A percentile compares a stretch with the other conserved stretches of the same genome.
Evolutionary conservation across 176 grass and related monocot species (phyloP).

Genomic region (Oryza brachyantha): DNA sequence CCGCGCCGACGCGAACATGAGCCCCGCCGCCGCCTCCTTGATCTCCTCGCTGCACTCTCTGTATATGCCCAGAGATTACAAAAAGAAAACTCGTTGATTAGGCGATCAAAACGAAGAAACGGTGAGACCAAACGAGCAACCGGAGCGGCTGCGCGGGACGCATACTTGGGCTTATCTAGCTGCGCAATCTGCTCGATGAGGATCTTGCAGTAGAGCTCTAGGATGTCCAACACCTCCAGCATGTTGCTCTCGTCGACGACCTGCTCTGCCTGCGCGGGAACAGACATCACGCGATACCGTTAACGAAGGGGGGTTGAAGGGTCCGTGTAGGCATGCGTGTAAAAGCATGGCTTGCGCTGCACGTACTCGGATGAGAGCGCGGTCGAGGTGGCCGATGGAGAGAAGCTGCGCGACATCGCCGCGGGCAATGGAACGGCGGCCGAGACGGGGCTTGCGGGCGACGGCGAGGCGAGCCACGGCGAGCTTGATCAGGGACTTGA

Average conservation of each 20-base stretch:
- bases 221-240: slow-evolving; percentile 39
- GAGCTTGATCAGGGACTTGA: slow-evolving; percentile 44
- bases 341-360: fast-evolving
- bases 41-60: slow-evolving; percentile 48
- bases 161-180: slow-evolving; percentile 44
- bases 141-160: not conserved
- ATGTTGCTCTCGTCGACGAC: slow-evolving; percentile 45
- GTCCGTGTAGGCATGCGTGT: no score
- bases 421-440: slow-evolving; percentile 42
- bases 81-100: not conserved
- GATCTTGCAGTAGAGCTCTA: slow-evolving; percentile 48
- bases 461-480: slow-evolving; percentile 32
- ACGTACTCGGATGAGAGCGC: slow-evolving; percentile 42
- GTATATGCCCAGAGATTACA: not conserved
- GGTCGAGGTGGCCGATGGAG: slow-evolving; percentile 42
- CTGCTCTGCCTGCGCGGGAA: slow-evolving; percentile 35
- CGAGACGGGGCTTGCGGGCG: slow-evolving; percentile 22
- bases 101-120: not conserved
- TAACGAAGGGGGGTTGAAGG: not conserved
- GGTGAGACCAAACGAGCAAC: not conserved
- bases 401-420: slow-evolving; percentile 51
- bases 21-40: slow-evolving; percentile 44
- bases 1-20: slow-evolving; percentile 47
- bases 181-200: slow-evolving; percentile 28
- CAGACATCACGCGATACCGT: not conserved